Evolutionary conservation across 768 basidiomycete genomes (phyloP).

Genomic region (Aureoboletus auriporus): DNA sequence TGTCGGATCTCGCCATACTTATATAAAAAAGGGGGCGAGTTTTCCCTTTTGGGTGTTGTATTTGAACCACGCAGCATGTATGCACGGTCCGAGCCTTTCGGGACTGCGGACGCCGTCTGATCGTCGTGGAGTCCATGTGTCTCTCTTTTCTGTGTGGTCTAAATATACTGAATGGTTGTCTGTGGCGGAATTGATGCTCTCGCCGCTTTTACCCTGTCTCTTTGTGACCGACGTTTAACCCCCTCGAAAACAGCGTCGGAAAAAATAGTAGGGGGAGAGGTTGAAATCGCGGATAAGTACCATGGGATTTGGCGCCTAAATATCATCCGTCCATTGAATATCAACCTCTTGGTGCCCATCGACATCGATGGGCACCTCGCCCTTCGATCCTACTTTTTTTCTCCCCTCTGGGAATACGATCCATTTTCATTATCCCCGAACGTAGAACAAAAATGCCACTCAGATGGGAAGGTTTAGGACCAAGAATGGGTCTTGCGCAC

Average conservation of each 20-base stretch:
- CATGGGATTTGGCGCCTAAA: neutral
- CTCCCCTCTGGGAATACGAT: neutral
- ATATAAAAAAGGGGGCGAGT: conserved; percentile 63
- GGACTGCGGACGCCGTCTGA: conserved; percentile 46
- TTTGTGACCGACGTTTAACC: no score
- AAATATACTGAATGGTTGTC: neutral
- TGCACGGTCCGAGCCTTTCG: conserved; percentile 65
- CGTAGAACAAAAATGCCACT: neutral
- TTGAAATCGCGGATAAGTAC: neutral
- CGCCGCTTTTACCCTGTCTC: no score
- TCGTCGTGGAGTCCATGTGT: conserved; percentile 56
- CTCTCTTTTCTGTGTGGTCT: conserved; percentile 2
- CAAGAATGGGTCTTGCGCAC: neutral
- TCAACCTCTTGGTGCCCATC: neutral
- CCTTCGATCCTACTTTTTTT: neutral
- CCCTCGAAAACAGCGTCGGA: no score
- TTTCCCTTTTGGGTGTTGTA: conserved; percentile 51
- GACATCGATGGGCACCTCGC: neutral
- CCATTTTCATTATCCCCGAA: conserved; percentile 2
- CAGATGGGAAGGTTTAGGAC: neutral
- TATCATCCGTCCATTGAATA: no score
- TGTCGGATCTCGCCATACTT: conserved; percentile 72
- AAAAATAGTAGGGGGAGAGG: neutral
- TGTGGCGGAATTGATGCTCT: neutral
- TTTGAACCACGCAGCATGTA: conserved; percentile 46